Evolutionary conservation across 2,329 filamentous ascomycete genomes (phyloP).

Genomic region (Hirsutella minnesotensis): DNA sequence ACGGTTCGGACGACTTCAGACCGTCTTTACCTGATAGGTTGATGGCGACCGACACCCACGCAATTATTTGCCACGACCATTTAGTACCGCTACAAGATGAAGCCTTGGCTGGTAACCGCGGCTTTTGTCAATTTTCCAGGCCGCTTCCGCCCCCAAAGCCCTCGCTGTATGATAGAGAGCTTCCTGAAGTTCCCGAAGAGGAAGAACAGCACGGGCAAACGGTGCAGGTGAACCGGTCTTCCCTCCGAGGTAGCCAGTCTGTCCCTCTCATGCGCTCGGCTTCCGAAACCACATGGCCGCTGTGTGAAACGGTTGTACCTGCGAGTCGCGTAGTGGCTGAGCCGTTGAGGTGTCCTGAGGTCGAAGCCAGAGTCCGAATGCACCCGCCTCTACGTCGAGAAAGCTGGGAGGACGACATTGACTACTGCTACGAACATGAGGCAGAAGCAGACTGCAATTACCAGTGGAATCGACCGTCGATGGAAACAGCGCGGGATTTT

Average conservation of each 20-base stretch:
- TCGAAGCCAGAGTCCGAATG: constrained; percentile 1
- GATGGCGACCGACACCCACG: constrained; percentile 7
- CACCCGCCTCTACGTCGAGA: constrained; percentile 23
- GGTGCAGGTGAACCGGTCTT: constrained; percentile 34
- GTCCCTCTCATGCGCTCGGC: constrained; percentile 41
- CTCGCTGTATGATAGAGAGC: constrained; percentile 26
- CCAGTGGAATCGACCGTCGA: constrained; percentile 48
- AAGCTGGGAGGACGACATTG: constrained; percentile 58
- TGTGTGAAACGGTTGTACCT: constrained; percentile 41
- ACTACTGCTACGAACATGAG: constrained; percentile 60
- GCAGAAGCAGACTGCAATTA: constrained; percentile 56
- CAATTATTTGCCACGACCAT: background rate
- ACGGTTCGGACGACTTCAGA: too few species aligned
- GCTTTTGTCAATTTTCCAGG: constrained; percentile 31
- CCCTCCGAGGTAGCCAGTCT: constrained; percentile 42
- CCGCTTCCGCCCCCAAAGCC: constrained; percentile 16
- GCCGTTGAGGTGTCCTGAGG: constrained; percentile 9
- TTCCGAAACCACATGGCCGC: constrained; percentile 25
- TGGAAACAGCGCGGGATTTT: constrained; percentile 25
- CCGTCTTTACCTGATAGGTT: constrained; percentile 14
- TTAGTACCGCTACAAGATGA: background rate
- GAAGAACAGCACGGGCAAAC: constrained; percentile 39
- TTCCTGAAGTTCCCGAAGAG: constrained; percentile 52
- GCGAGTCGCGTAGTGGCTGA: constrained; percentile 26
- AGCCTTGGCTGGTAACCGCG: constrained; percentile 25